Conservation (phyloP, 495 filamentous ascomycete species). For the Podospora anserina region DNA sequence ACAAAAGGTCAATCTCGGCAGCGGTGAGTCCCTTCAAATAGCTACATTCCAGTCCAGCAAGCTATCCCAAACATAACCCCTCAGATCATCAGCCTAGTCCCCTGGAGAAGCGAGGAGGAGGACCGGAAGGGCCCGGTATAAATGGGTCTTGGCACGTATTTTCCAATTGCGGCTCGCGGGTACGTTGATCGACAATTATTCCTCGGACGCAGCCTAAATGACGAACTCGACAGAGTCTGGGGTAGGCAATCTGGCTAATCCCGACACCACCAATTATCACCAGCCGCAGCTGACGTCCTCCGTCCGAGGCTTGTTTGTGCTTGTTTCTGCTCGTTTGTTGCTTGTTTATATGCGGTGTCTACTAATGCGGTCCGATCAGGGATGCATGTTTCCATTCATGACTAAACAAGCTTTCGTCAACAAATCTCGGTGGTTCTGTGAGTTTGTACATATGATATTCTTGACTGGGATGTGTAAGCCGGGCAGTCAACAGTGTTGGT, state of each 20-base stretch:
- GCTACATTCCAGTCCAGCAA: neutral
- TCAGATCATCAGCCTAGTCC: neutral
- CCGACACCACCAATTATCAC: conserved; percentile 8
- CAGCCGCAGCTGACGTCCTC: neutral
- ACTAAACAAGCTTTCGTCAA: neutral
- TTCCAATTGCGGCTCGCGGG: neutral
- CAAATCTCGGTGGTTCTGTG: too few relatives aligned
- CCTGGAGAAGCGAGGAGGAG: conserved; percentile 1
- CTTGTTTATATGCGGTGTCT: conserved; percentile 11
- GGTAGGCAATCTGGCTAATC: conserved; percentile 22
- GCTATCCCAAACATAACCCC: neutral
- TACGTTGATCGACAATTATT: conserved; percentile 1
- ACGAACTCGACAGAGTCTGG: neutral
- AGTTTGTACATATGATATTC: too few relatives aligned
- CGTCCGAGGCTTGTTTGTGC: conserved; percentile 8
- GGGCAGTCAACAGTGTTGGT: too few relatives aligned
- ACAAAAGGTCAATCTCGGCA: neutral
- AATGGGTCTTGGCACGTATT: conserved; percentile 7
- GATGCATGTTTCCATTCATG: neutral
- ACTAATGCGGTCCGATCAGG: conserved; percentile 17
- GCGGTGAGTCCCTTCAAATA: neutral
- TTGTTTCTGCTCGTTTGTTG: neutral
- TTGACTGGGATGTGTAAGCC: too few relatives aligned
- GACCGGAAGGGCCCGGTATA: neutral
- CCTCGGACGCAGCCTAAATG: conserved; percentile 18